Base-by-base conservation (phyloP, 148 eudicot species). In the Nyssa sinensis region DNA sequence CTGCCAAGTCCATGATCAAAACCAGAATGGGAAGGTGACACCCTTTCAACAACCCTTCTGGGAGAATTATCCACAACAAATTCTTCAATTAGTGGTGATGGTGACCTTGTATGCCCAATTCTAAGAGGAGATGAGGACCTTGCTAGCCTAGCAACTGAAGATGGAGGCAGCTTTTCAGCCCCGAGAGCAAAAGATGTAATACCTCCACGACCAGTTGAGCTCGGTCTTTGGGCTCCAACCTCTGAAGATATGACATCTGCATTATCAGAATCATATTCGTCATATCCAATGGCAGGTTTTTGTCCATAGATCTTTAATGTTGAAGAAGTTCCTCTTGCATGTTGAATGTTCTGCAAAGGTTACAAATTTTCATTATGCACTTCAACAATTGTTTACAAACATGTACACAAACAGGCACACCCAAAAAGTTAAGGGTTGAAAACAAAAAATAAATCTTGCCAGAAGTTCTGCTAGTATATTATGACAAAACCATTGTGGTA, bases 41-140 rank as follows among this genome's bases (percentile, higher is more conserved):
- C 68, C 75, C 77, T 83, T 35, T 80, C 84, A 64, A 79, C 68
- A n/a, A 77, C 44, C 82, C 85, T 83, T 30, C 84, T 83, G 32
- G 92, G 87, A 58, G 94, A 85, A 81, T 32, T 74, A 72, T 85
- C 79, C 66, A 73, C 78, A 14, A 70, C 35, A 84, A 68, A 76
- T 34, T 86, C 92, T 55, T 93, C 93, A 77, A 77, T 73, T 25
- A 84, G 77, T 23, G 94, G 87, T 34, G 97, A 93, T 25, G 75
- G 72, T 24, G 88, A 74, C 83, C 93, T 82, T 16, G 72, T 74
- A 66, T 68, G 81, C 74, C 78, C 86, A 76, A 77, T 68, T 75
- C 73, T 64, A 73, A 74, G 77, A 77, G 81, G 72, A 53, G 82
- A 61, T 21, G 86, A 68, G n/a, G 80, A 75, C 35, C 75, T 82